phyloP scores from a whole-genome alignment of 2,329 filamentous ascomycete genomes.

The Dactylonectria estremocensis region DNA sequence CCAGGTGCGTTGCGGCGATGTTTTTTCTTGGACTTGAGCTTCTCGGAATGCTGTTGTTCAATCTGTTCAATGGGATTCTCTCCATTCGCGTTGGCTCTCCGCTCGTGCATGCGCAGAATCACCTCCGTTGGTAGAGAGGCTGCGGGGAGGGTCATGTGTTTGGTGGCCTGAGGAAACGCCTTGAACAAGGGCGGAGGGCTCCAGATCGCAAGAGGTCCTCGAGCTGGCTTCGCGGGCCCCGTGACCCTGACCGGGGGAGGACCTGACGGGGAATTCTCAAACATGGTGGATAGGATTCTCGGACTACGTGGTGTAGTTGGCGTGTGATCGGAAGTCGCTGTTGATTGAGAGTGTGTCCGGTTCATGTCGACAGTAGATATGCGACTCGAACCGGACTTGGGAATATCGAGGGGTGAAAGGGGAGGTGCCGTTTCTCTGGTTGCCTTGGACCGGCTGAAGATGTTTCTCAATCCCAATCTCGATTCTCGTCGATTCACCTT shows the following conservation, averaged over 20 bases:
- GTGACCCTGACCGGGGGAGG: conserved; percentile 33
- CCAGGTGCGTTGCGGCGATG: conserved; percentile 61
- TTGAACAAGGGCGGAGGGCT: conserved; percentile 86
- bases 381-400: conserved; percentile 58
- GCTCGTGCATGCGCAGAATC: conserved; percentile 74
- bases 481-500: conserved; percentile 66
- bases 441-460: conserved; percentile 65
- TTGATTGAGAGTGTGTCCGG: conserved; percentile 59
- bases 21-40: conserved; percentile 59
- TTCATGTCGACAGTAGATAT: conserved; percentile 63
- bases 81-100: conserved; percentile 53
- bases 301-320: conserved; percentile 46
- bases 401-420: conserved; percentile 48
- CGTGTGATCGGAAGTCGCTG: conserved; percentile 55
- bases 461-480: conserved; percentile 64
- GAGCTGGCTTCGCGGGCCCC: conserved; percentile 39
- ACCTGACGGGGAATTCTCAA: conserved; percentile 39
- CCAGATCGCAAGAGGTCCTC: conserved; percentile 65
- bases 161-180: conserved; percentile 87
- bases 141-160: conserved; percentile 79
- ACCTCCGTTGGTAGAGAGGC: conserved; percentile 78
- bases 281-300: conserved; percentile 45
- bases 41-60: conserved; percentile 50
- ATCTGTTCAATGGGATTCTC: conserved; percentile 36
- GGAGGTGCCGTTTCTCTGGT: conserved; percentile 54